Percentiles rank a stretch among this genome's conserved stretches.
phyloP scores from a whole-genome alignment of 108 stramenopile species.

The Mediolabrus comicus region DNA sequence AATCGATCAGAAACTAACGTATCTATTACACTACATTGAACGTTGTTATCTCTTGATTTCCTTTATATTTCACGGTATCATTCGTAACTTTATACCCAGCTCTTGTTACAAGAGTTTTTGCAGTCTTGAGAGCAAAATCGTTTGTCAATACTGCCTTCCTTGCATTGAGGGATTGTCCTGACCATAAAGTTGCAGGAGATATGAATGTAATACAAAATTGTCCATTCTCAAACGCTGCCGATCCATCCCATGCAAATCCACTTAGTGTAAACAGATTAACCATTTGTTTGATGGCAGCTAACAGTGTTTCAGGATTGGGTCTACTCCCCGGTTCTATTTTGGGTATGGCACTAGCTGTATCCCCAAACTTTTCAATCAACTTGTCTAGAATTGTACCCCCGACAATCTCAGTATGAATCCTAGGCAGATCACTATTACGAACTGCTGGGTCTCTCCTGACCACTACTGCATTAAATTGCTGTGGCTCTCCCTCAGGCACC shows the following conservation, averaged over 20 bases:
- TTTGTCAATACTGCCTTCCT: constrained; percentile 32
- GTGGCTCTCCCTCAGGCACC: constrained; percentile 47
- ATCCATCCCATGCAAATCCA: constrained; percentile 77
- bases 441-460: constrained; percentile 68
- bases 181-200: constrained; percentile 80
- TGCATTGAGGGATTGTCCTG: constrained; percentile 58
- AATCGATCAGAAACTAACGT: neutral
- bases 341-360: constrained; percentile 59
- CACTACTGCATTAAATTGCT: constrained; percentile 59
- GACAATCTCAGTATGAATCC: constrained; percentile 54
- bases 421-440: constrained; percentile 45
- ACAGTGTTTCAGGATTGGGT: constrained; percentile 38
- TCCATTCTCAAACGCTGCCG: constrained; percentile 26
- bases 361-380: constrained; percentile 63
- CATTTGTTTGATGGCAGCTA: constrained; percentile 59
- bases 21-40: constrained; percentile 27
- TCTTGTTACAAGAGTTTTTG: constrained; percentile 43
- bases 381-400: constrained; percentile 61
- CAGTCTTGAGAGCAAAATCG: constrained; percentile 56
- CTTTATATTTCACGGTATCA: constrained; percentile 59
- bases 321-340: constrained; percentile 45
- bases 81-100: constrained; percentile 51
- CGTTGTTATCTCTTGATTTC: constrained; percentile 41
- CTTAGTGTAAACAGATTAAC: constrained; percentile 72
- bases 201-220: constrained; percentile 53